phyloP scores from a whole-genome alignment of 2,329 filamentous ascomycete species.

The Blumeria hordei region DNA sequence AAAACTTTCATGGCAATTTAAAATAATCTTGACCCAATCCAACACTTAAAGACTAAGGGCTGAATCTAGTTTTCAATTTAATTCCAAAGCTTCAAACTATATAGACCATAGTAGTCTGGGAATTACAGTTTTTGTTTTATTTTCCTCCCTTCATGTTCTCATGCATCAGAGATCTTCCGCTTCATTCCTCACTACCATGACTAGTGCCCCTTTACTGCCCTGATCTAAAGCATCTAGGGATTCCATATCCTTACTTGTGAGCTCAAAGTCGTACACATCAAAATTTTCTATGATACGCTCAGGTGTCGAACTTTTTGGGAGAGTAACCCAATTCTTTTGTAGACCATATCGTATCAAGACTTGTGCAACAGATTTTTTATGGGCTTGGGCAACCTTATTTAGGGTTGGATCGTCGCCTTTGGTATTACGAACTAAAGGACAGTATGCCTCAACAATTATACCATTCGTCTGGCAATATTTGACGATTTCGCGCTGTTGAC shows the following conservation, averaged over 20 bases:
- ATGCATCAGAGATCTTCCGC: too few relatives aligned
- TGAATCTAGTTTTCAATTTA: too few relatives aligned
- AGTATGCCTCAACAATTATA: slow-evolving; percentile 29
- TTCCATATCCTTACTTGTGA: slow-evolving; percentile 31
- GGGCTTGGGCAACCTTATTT: slow-evolving; percentile 28
- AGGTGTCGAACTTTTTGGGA: slow-evolving; percentile 39
- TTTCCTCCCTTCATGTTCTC: too few relatives aligned
- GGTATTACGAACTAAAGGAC: slow-evolving; percentile 31
- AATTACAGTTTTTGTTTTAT: too few relatives aligned
- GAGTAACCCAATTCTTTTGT: slow-evolving; percentile 43
- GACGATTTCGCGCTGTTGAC: slow-evolving; percentile 32
- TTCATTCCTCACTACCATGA: slow-evolving; percentile 11
- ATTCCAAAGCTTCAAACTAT: too few relatives aligned
- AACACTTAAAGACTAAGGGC: too few relatives aligned
- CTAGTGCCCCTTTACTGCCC: slow-evolving; percentile 19
- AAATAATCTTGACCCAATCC: too few relatives aligned
- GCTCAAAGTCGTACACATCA: slow-evolving; percentile 33
- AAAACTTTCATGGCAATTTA: too few relatives aligned
- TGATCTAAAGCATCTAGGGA: slow-evolving; percentile 26
- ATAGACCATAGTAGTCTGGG: too few relatives aligned
- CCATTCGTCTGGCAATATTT: slow-evolving; percentile 22
- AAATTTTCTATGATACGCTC: slow-evolving; percentile 35
- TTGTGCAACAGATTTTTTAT: slow-evolving; percentile 36
- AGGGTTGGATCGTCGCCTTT: slow-evolving; percentile 36
- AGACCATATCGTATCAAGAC: slow-evolving; percentile 43